These are phyloP conservation scores for Talaromyces sp. DNA, from an alignment of 2,329 filamentous ascomycete species.

Conservation along the genomic window DNA sequence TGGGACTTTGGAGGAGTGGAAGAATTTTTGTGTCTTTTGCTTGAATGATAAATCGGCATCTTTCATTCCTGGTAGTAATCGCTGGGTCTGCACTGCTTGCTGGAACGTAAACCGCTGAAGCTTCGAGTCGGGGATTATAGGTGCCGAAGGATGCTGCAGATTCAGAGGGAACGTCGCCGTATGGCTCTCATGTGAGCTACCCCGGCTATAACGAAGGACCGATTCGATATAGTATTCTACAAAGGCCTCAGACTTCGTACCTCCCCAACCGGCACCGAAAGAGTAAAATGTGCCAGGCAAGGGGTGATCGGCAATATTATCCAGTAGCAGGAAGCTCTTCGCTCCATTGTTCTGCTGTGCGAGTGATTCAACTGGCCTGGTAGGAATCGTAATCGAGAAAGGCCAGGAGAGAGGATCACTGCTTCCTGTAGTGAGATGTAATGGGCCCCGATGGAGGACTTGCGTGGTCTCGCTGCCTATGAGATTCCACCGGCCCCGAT, in stretches of 20 bases:
- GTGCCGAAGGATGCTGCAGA: slow-evolving; percentile 9
- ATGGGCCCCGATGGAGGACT: slow-evolving; percentile 12
- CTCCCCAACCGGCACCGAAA: background rate
- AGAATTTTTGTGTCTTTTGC: slow-evolving; percentile 27
- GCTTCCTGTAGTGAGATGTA: slow-evolving; percentile 11
- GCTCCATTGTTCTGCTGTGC: background rate
- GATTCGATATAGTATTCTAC: slow-evolving; percentile 36
- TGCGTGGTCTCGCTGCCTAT: background rate
- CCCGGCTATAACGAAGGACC: slow-evolving; percentile 12
- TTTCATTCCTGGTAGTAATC: slow-evolving; percentile 27
- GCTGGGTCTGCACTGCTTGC: slow-evolving; percentile 18
- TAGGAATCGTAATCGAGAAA: slow-evolving; percentile 13
- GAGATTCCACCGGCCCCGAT: slow-evolving; percentile 11
- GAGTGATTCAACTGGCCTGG: background rate
- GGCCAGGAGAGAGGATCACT: slow-evolving; percentile 13
- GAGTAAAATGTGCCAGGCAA: slow-evolving; percentile 15
- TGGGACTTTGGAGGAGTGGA: slow-evolving; percentile 30
- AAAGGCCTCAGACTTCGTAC: slow-evolving; percentile 15
- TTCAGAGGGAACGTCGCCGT: slow-evolving; percentile 13
- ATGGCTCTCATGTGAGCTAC: background rate
- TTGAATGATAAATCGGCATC: slow-evolving; percentile 24
- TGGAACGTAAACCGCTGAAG: background rate
- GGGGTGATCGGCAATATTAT: background rate
- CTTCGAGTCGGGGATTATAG: background rate
- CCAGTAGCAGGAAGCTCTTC: slow-evolving; percentile 13